Base-by-base conservation (phyloP, 805 yeast species). In the Metschnikowia shivogae region DNA sequence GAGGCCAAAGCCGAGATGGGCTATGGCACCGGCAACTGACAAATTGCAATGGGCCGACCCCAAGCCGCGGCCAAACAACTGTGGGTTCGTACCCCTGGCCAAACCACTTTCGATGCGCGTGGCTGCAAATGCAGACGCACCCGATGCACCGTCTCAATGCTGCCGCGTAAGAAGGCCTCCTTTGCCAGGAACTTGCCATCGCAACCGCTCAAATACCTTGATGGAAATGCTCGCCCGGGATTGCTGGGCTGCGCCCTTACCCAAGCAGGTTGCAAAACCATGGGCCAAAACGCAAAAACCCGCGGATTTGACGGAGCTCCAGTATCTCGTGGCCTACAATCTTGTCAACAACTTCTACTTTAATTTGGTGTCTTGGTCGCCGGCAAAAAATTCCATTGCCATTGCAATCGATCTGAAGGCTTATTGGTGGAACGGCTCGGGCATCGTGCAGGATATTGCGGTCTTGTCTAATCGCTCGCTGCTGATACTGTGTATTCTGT, bases 261-360 rank as follows among this genome's bases (percentile, higher is more conserved):
- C 10, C n/a, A 14, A 8, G 17, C 7, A 5, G 10, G 20, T 11
- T 11, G 24, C 17, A 17, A 6, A 8, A 7, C 8, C 26, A 22
- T 22, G 4, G 6, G 26, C 3, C 26, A 22, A 26, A 27, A 6
- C 9, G 11, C 33, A 36, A 27, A n/a, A 27, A 9, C 43, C 43
- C 4, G 36, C 30, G 6, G 47, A 43, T 9, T 43, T 49, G 50
- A 39, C 45, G 28, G 57, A 53, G 42, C 51, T 49, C 14, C 54
- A 51, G 44, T 53, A 53, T 40, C 42, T 53, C 7, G 52, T 49
- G 30, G 49, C 57, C 6, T 49, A 49, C 40, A 80, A 80, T 2
- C 61, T 88, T 43, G 67, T 84, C 48, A 83, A 86, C 60, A 95
- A 89, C 59, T 88, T 82, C 57, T 89, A 88, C 62, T 75, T 87